Evolutionary conservation across 805 yeast species (phyloP).

Genomic region (Candida silvatica): DNA sequence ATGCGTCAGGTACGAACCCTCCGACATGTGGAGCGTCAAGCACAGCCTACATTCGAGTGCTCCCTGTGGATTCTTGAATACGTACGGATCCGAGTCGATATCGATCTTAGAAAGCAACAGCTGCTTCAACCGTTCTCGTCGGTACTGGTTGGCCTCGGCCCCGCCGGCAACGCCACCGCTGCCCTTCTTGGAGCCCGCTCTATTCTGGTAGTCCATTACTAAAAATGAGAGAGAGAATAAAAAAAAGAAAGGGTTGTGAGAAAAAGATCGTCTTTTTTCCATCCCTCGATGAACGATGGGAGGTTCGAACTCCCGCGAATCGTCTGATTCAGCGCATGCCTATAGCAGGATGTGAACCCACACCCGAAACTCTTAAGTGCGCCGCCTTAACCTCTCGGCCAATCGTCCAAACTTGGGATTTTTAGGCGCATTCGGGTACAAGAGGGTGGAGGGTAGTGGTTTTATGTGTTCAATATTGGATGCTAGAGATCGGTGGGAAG

Average conservation of each 20-base stretch:
- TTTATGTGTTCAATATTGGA: too few species aligned
- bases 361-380: conserved; percentile 6
- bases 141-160: conserved; percentile 58
- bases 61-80: conserved; percentile 77
- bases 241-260: background rate
- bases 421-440: too few species aligned
- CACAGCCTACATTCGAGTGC: conserved; percentile 79
- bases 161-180: conserved; percentile 82
- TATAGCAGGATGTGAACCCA: too few species aligned
- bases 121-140: conserved; percentile 59
- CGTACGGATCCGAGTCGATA: conserved; percentile 69
- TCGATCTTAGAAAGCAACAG: conserved; percentile 44
- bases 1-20: conserved; percentile 77
- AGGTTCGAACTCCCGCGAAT: conserved; percentile 6
- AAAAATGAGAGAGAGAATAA: background rate
- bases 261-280: too few species aligned
- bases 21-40: conserved; percentile 71
- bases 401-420: conserved; percentile 3
- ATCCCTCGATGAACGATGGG: conserved; percentile 5
- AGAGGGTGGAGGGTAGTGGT: too few species aligned
- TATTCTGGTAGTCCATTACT: conserved; percentile 76
- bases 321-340: conserved; percentile 4
- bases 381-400: conserved; percentile 7
- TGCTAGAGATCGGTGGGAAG: too few species aligned
- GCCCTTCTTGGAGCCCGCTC: conserved; percentile 89